phyloP scores from a whole-genome alignment of 2,329 filamentous ascomycete species.

The Hypoxylon rubiginosum region DNA sequence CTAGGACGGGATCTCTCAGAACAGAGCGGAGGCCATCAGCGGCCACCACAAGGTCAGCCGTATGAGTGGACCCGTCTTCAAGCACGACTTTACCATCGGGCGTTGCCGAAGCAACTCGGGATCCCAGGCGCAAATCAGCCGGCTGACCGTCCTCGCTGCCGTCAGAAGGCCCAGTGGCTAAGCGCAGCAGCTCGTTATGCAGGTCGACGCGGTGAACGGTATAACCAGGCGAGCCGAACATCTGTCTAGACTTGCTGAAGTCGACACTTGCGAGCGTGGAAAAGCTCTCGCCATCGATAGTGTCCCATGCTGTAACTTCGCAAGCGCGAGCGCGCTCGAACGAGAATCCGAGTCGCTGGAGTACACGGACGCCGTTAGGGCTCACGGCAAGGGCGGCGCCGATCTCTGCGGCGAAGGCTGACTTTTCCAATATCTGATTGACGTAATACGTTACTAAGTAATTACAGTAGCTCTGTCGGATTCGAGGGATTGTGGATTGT shows the following conservation, averaged over 20 bases:
- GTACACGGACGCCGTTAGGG: neutral
- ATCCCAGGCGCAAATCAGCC: neutral
- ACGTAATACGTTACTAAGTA: neutral
- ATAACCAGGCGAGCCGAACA: constrained; percentile 42
- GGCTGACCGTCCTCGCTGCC: neutral
- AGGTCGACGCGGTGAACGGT: constrained; percentile 50
- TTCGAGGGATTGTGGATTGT: neutral
- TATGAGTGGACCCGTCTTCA: constrained; percentile 38
- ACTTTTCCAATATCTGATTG: constrained; percentile 1
- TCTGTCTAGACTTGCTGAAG: constrained; percentile 9
- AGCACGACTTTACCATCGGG: constrained; percentile 31
- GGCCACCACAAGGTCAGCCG: constrained; percentile 51
- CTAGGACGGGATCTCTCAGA: constrained; percentile 35
- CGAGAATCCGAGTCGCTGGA: neutral
- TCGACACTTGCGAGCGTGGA: constrained; percentile 1
- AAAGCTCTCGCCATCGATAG: constrained; percentile 1
- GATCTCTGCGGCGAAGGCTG: constrained; percentile 1
- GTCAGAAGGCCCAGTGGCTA: constrained; percentile 41
- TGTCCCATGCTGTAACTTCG: constrained; percentile 1
- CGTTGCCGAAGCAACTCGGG: neutral
- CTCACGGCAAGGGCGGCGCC: neutral
- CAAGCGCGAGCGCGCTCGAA: neutral
- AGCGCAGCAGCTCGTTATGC: constrained; percentile 45
- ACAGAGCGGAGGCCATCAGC: constrained; percentile 50
- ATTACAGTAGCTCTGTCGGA: neutral